These are phyloP conservation scores for Penicillium argentinense DNA, from an alignment of 495 filamentous ascomycete species.

Conservation along the genomic window DNA sequence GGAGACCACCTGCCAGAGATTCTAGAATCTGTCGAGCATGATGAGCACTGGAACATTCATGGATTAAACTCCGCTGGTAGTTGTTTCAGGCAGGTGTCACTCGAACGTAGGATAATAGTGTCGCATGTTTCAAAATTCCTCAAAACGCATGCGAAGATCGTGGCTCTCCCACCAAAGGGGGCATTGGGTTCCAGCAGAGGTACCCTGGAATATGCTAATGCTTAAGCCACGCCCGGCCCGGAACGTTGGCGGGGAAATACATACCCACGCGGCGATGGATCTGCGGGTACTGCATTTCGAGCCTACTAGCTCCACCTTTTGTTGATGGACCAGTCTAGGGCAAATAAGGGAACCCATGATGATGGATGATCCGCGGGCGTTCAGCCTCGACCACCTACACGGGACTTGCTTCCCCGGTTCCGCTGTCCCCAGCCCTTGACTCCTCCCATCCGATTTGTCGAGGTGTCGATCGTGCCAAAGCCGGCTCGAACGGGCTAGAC, in stretches of 20 bases:
- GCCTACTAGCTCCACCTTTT: background rate
- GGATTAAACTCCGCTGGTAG: no score
- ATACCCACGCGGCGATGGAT: background rate
- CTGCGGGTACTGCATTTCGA: background rate
- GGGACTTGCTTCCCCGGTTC: background rate
- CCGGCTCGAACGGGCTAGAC: background rate
- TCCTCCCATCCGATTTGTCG: background rate
- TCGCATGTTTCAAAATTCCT: no score
- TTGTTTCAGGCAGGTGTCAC: no score
- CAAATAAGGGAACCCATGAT: background rate
- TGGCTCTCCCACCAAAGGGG: no score
- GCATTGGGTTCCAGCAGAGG: no score
- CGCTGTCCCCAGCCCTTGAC: background rate
- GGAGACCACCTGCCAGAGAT: no score
- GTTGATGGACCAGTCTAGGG: background rate
- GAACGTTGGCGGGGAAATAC: background rate
- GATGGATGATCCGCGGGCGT: background rate
- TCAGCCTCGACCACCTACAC: background rate
- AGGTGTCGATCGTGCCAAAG: background rate
- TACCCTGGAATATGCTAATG: no score
- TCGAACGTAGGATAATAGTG: no score
- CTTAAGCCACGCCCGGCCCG: background rate
- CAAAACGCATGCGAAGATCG: no score
- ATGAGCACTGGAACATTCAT: no score
- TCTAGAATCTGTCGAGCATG: no score